Evolutionary conservation across 2,329 filamentous ascomycete species (phyloP).

Genomic region (Arthrobotrys sinensis): DNA sequence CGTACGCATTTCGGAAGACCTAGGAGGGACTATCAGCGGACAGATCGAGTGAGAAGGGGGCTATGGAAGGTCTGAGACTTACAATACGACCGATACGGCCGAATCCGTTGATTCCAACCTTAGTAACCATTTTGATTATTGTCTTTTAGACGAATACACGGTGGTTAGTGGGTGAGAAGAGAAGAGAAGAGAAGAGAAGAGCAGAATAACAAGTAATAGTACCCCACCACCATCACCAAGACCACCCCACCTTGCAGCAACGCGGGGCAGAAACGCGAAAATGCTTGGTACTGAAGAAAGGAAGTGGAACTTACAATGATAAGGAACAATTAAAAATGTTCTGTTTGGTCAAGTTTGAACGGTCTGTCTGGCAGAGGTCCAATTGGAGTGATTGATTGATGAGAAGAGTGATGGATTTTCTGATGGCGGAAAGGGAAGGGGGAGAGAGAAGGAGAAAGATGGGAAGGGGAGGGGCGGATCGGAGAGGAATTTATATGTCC

Average conservation of each 20-base stretch:
- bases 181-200: neutral
- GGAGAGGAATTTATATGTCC: slow-evolving; percentile 56
- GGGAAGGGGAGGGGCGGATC: slow-evolving; percentile 50
- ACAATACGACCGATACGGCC: slow-evolving; percentile 98
- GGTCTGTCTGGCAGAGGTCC: slow-evolving; percentile 16
- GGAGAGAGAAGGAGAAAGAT: slow-evolving; percentile 18
- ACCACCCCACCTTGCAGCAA: slow-evolving; percentile 46
- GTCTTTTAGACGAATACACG: neutral
- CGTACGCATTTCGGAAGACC: slow-evolving; percentile 96
- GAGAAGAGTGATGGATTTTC: neutral
- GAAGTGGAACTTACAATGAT: slow-evolving; percentile 23
- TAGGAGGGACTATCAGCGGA: slow-evolving; percentile 36
- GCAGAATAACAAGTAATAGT: neutral
- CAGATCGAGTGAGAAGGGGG: slow-evolving; percentile 29
- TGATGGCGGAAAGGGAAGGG: slow-evolving; percentile 14
- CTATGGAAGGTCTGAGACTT: slow-evolving; percentile 64
- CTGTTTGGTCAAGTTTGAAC: neutral
- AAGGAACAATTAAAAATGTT: neutral
- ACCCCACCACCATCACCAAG: slow-evolving; percentile 30
- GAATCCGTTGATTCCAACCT: slow-evolving; percentile 77
- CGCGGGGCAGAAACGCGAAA: slow-evolving; percentile 42
- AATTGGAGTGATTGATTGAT: slow-evolving; percentile 39
- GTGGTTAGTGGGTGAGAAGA: neutral
- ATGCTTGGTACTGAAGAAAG: neutral
- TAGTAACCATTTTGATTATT: slow-evolving; percentile 63